Evolutionary conservation across 225 moss, liverwort and hornwort genomes (phyloP), one percentile per base, ranked within the genome.

Genomic region (Physcomitrium patens): DNA sequence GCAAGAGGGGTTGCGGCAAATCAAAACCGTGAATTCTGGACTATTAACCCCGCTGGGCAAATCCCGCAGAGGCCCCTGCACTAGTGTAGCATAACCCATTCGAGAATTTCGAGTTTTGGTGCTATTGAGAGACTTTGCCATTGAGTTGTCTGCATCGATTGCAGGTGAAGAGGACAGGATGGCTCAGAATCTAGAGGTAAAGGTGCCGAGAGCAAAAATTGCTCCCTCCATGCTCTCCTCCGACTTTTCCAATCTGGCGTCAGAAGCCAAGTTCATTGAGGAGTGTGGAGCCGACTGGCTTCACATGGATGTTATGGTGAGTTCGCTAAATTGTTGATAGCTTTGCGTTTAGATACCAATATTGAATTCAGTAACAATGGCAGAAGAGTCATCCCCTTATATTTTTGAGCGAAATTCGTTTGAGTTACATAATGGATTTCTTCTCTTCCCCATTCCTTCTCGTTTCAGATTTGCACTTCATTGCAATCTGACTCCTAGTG

Each of bases 221-320:
- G 82, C 94, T 9, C 96, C 96, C 17, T 97, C 96, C 19, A 97
- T 97, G 96, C 92, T 97, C 60, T 97, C 96, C 2, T 97, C 96
- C 3, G 96, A 97, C 82, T 97, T 97, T 55, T 94, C 96, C 31
- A 97, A 97, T 85, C 77, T 97, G 76, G 96, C 96, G 5, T 94
- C 96, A 22, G 91, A 97, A 63, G 96, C 96, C 63, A 92, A 97
- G 76, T 90, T 90, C 68, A 97, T 97, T 79, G 63, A 91, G 82
- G 76, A 85, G 72, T 97, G 92, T 68, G 96, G 96, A 9, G 96
- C 96, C 17, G 94, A 97, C 72, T 97, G 96, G 96, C 94, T 97
- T 37, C 96, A 97, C 72, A 97, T 97, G 96, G 96, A 97, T 80
- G 65, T 97, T 62, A 97, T 97, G 96, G 96, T 94, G 42, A 19